Conservation (phyloP, 2,329 filamentous ascomycete genomes). For the Trichothecium sympodiale region DNA sequence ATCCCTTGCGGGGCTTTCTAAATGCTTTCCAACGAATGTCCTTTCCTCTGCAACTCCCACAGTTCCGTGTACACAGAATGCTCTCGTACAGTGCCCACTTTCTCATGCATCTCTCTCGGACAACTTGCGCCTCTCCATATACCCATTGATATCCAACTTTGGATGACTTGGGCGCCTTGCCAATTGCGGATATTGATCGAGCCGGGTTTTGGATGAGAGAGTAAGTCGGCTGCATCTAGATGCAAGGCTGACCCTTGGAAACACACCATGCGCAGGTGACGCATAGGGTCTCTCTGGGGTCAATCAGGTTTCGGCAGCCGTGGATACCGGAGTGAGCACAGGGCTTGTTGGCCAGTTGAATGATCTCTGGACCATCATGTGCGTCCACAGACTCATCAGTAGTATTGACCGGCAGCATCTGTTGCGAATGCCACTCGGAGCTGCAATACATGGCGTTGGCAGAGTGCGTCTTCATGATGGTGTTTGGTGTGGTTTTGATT, state of each 20-base stretch:
- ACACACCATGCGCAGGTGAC: slow-evolving; percentile 12
- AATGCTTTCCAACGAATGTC: too few relatives aligned
- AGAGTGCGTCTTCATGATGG: too few relatives aligned
- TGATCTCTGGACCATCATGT: not conserved
- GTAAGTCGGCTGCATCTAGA: slow-evolving; percentile 1
- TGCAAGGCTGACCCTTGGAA: slow-evolving; percentile 14
- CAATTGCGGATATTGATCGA: not conserved
- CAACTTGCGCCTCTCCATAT: not conserved
- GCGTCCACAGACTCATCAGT: too few relatives aligned
- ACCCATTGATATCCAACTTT: too few relatives aligned
- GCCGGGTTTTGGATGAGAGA: not conserved
- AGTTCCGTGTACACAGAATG: too few relatives aligned
- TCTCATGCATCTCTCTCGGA: not conserved
- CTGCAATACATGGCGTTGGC: too few relatives aligned
- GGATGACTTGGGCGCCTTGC: not conserved
- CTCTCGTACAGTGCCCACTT: too few relatives aligned
- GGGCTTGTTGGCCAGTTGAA: slow-evolving; percentile 12
- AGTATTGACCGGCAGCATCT: too few relatives aligned
- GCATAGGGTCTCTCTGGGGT: slow-evolving; percentile 16
- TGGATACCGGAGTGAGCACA: slow-evolving; percentile 16
- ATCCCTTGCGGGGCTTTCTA: too few relatives aligned
- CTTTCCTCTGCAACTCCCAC: too few relatives aligned
- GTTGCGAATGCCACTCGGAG: too few relatives aligned
- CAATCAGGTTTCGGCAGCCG: slow-evolving; percentile 14
- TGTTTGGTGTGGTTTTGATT: too few relatives aligned